Conservation (phyloP, 2,329 filamentous ascomycete species). For the Fusarium papillatum region DNA sequence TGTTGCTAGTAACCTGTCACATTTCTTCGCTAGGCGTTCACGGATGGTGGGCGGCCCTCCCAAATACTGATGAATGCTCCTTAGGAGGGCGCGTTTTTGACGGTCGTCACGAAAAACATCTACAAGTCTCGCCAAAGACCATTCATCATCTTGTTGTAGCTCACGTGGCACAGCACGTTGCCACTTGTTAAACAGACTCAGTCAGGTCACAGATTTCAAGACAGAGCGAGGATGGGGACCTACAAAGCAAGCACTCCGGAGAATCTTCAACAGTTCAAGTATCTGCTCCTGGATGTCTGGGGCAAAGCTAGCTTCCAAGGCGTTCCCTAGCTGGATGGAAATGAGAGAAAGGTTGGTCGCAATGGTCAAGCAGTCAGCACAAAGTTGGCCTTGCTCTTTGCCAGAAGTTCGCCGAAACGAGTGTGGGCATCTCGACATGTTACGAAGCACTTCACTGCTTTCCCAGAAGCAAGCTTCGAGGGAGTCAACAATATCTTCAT, state of each 20-base stretch:
- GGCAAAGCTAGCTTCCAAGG: background rate
- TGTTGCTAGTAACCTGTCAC: background rate
- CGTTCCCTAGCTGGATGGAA: background rate
- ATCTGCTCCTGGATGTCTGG: background rate
- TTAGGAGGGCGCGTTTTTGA: too few relatives aligned
- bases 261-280: background rate
- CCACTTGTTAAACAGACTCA: too few relatives aligned
- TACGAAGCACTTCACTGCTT: background rate
- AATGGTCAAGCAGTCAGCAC: background rate
- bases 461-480: background rate
- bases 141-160: too few relatives aligned
- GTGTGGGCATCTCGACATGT: background rate
- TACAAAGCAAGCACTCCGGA: background rate
- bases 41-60: background rate
- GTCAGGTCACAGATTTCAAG: too few relatives aligned
- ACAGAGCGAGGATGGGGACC: too few relatives aligned
- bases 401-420: background rate
- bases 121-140: too few relatives aligned
- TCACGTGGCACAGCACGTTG: too few relatives aligned
- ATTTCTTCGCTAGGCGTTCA: background rate
- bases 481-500: background rate
- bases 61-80: background rate
- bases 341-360: background rate
- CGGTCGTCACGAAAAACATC: too few relatives aligned
- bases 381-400: background rate